These are phyloP conservation scores for Pythium aristosporum DNA, from an alignment of 352 stramenopile species.

Conservation along the genomic window DNA sequence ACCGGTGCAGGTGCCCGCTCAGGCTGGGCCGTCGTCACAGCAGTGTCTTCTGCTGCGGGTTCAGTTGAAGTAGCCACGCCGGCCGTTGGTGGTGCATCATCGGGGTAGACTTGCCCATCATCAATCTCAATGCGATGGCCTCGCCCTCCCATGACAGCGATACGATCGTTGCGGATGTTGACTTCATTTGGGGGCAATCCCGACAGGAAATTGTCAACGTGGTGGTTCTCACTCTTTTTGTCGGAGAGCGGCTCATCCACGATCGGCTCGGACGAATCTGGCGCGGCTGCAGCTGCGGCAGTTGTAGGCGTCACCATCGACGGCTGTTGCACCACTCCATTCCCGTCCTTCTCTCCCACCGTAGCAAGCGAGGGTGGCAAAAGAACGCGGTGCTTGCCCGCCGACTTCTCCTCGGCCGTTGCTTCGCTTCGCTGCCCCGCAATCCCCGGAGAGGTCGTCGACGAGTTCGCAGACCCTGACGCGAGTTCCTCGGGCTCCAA, in stretches of 20 bases:
- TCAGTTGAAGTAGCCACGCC: neutral
- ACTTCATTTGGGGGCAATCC: constrained; percentile 89
- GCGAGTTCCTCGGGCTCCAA: constrained; percentile 52
- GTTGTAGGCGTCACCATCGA: constrained; percentile 14
- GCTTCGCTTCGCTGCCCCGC: constrained; percentile 7
- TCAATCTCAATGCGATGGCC: constrained; percentile 86
- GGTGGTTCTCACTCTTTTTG: constrained; percentile 41
- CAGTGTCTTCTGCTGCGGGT: neutral
- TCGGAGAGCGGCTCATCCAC: constrained; percentile 63
- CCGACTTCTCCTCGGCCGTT: constrained; percentile 50
- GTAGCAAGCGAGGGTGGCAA: constrained; percentile 27
- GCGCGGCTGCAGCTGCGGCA: neutral
- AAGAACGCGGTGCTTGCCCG: constrained; percentile 42
- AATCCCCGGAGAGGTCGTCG: constrained; percentile 2
- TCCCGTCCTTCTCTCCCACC: neutral
- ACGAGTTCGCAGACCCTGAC: constrained; percentile 24
- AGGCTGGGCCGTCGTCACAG: neutral
- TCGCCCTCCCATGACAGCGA: constrained; percentile 92
- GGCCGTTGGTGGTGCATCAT: constrained; percentile 24
- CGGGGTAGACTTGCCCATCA: constrained; percentile 41
- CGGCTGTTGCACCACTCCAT: constrained; percentile 15
- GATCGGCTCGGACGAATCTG: constrained; percentile 13
- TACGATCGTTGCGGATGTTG: constrained; percentile 88
- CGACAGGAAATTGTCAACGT: constrained; percentile 77
- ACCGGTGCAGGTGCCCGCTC: no score